These are phyloP conservation scores for Brassica juncea DNA, from an alignment of 345 rosid genomes.

Conservation along the genomic window DNA sequence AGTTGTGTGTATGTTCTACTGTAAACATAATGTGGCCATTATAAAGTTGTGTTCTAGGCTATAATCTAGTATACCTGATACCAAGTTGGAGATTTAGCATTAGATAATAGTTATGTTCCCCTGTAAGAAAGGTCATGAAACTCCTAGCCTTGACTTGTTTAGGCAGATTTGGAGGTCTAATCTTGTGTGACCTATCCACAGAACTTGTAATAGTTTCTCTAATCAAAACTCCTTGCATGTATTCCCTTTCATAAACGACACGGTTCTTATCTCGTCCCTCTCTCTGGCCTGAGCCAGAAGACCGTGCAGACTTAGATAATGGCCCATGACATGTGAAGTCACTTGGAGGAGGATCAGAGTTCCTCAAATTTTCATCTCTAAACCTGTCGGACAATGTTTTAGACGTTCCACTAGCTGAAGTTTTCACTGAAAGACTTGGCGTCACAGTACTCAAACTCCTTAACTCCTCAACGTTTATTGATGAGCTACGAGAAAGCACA, in stretches of 20 bases:
- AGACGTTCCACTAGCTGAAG: constrained; percentile 44
- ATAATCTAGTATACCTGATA: constrained; percentile 61
- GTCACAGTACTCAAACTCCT: constrained; percentile 43
- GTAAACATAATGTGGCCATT: too few relatives aligned
- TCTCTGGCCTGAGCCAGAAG: constrained; percentile 46
- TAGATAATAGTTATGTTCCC: constrained; percentile 59
- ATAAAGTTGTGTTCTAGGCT: not conserved
- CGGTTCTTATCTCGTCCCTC: constrained; percentile 46
- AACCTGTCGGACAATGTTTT: constrained; percentile 16
- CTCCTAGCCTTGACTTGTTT: constrained; percentile 53
- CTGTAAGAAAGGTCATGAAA: constrained; percentile 46
- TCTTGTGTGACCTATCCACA: constrained; percentile 43
- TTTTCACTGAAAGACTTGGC: constrained; percentile 61
- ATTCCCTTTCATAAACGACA: constrained; percentile 75
- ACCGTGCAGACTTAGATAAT: constrained; percentile 36
- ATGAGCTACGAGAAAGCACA: constrained; percentile 49
- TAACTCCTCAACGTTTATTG: constrained; percentile 51
- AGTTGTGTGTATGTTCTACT: too few relatives aligned
- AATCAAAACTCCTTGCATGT: constrained; percentile 85
- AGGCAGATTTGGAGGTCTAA: constrained; percentile 47
- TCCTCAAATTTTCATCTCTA: constrained; percentile 16
- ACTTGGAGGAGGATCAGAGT: constrained; percentile 39
- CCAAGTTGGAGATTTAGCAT: constrained; percentile 96
- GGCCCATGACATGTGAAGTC: constrained; percentile 34
- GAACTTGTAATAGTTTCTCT: constrained; percentile 55